Conservation (phyloP, 2,329 filamentous ascomycete genomes). For the Alternaria metachromatica region DNA sequence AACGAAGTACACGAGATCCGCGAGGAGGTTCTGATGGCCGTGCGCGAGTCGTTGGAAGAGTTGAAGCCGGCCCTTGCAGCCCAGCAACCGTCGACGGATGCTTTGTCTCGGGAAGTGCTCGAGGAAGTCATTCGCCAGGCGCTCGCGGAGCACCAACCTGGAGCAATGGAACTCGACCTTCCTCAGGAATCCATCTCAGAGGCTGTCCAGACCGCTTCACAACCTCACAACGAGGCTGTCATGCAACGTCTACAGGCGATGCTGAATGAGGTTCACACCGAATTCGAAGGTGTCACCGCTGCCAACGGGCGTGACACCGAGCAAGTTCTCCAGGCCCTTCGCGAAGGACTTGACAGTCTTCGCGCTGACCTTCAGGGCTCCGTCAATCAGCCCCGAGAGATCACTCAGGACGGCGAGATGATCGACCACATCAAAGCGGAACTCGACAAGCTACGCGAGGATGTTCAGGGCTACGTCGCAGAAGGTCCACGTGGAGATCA, state of each 20-base stretch:
- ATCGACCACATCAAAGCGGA: conserved; percentile 71
- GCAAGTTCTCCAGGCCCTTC: conserved; percentile 85
- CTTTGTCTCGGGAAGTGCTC: conserved; percentile 62
- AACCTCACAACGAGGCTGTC: conserved; percentile 65
- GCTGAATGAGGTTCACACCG: conserved; percentile 66
- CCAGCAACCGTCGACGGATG: conserved; percentile 49
- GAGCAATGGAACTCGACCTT: conserved; percentile 55
- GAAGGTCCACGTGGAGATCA: conserved; percentile 53
- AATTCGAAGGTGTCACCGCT: conserved; percentile 79
- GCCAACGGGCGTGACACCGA: conserved; percentile 83
- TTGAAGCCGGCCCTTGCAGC: conserved; percentile 64
- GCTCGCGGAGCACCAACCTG: conserved; percentile 56
- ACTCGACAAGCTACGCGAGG: conserved; percentile 69
- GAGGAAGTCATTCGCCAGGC: conserved; percentile 66
- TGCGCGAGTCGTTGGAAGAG: conserved; percentile 85
- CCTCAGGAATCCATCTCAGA: conserved; percentile 62
- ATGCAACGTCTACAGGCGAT: conserved; percentile 65
- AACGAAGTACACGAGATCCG: conserved; percentile 73
- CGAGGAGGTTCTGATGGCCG: conserved; percentile 82
- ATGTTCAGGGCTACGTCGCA: conserved; percentile 61
- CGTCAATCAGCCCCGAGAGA: conserved; percentile 73
- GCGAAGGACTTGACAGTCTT: conserved; percentile 83
- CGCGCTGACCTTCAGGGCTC: conserved; percentile 82
- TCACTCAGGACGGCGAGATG: conserved; percentile 77
- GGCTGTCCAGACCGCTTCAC: conserved; percentile 62